Conservation (phyloP, 371 early-diverging fungal species). For the Funneliformis caledonium region DNA sequence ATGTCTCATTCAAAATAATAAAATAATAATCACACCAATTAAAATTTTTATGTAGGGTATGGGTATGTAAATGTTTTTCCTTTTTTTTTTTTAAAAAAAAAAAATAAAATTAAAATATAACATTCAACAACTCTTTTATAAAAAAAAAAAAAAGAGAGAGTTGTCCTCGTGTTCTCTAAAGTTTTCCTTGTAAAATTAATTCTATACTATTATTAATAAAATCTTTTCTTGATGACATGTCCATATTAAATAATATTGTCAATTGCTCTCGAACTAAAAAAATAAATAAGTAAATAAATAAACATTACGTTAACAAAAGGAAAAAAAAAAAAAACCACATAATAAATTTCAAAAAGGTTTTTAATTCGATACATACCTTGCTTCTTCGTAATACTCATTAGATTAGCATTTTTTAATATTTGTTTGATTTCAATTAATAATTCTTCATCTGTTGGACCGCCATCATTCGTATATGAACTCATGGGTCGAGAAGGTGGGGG, state of each 20-base stretch:
- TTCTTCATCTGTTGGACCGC: slow-evolving; percentile 84
- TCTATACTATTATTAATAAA: slow-evolving; percentile 90
- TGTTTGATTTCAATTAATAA: slow-evolving; percentile 79
- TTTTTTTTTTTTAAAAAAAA: background rate
- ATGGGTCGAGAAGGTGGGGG: slow-evolving; percentile 45
- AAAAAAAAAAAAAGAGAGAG: no score
- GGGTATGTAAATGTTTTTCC: no score
- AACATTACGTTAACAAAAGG: background rate
- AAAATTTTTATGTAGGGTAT: background rate
- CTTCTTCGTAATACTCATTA: slow-evolving; percentile 85
- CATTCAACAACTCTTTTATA: no score
- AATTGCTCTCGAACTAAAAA: slow-evolving; percentile 80
- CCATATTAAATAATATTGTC: slow-evolving; percentile 77
- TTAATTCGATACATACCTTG: slow-evolving; percentile 53
- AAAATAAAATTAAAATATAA: background rate
- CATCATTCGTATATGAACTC: slow-evolving; percentile 52
- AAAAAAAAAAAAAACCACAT: background rate
- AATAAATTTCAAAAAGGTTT: background rate
- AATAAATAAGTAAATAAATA: background rate
- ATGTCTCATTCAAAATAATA: no score
- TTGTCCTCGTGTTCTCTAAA: slow-evolving; percentile 42
- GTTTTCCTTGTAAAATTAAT: slow-evolving; percentile 56
- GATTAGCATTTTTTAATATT: slow-evolving; percentile 79
- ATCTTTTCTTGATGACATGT: slow-evolving; percentile 81
- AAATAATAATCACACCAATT: background rate